Evolutionary conservation across 345 rosid species (phyloP), one percentile per base, ranked within the genome.

Genomic region (Lenwebbia sp.): DNA sequence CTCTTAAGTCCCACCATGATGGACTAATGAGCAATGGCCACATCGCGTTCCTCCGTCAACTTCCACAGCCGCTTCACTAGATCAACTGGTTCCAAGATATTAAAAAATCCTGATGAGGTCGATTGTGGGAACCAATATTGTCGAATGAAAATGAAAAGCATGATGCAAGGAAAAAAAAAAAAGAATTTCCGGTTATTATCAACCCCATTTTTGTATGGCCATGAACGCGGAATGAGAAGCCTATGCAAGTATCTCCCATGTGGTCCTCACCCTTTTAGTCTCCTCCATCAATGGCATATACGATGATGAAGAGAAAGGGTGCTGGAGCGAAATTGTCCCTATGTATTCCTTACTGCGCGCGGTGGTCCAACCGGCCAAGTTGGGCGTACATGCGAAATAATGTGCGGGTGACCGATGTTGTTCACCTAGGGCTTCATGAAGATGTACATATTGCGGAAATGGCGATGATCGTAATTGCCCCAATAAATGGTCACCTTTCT

Each of bases 61-160:
- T 83, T 83, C 28, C 70, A 23, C 25, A 7, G 81, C 81, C 81
- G 26, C 81, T 70, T 37, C 81, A 19, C 40, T 21, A 70, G 13
- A 70, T 70, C 81, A 70, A 70, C 13, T 70, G 81, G 40, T 22
- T 28, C 65, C 6, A 21, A 70, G 58, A 86, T 82, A 57, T 54
- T 22, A 58, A 83, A 50, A 50, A 58, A 26, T 56, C 47, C 75
- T 88, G 76, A 90, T 76, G 83, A 88, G 89, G 82, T n/a, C 47
- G 87, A 83, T 84, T 49, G 83, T 85, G 90, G 90, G 91, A 53
- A 83, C 92, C 92, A 84, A 84, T 88, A 33, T 21, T 83, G 54
- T 70, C 86, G 83, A 75, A 85, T 83, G 1, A 49, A 75, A 74
- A 78, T 25, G 19, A 58, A 50, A 54, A 53, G 83, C 11, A 53